phyloP scores from a whole-genome alignment of 208 protist genomes.

The Trypanosoma vivax region DNA sequence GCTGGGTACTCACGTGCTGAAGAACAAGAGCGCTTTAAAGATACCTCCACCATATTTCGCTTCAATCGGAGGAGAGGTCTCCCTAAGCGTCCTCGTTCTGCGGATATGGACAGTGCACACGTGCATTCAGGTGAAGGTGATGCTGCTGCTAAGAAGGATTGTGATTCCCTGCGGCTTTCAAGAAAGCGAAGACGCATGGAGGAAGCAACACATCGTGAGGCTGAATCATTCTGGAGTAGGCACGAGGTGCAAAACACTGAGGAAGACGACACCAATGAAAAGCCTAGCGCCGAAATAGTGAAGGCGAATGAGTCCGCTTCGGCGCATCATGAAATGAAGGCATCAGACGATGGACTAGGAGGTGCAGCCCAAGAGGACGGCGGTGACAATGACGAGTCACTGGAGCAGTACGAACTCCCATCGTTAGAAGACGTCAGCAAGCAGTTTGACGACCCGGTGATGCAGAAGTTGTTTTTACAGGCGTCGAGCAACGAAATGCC shows the following conservation, averaged over 20 bases:
- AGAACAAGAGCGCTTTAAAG: conserved; percentile 40
- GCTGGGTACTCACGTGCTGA: conserved; percentile 49
- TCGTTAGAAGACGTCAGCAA: conserved; percentile 75
- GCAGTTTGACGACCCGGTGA: conserved; percentile 67
- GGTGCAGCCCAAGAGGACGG: neutral
- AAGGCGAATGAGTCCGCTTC: conserved; percentile 1
- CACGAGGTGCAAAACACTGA: neutral
- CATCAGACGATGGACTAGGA: conserved; percentile 33
- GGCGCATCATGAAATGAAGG: conserved; percentile 13
- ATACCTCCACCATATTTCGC: conserved; percentile 77
- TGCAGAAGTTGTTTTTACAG: conserved; percentile 81
- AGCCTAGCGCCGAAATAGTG: conserved; percentile 7
- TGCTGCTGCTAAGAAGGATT: conserved; percentile 8
- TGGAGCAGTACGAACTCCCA: conserved; percentile 44
- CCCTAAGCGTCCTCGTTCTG: neutral
- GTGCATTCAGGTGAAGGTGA: conserved; percentile 2
- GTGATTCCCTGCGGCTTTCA: neutral
- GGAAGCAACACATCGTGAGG: conserved; percentile 10
- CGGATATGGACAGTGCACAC: neutral
- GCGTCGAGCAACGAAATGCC: conserved; percentile 40
- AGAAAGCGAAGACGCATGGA: conserved; percentile 13
- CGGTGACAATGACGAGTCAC: conserved; percentile 9
- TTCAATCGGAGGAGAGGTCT: conserved; percentile 37
- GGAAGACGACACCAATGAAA: conserved; percentile 3
- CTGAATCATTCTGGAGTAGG: conserved; percentile 16